A percentile compares a stretch with the other conserved stretches of the same genome.
Evolutionary conservation across 73 alveolate species (phyloP).

Genomic region (Blepharisma stoltei): DNA sequence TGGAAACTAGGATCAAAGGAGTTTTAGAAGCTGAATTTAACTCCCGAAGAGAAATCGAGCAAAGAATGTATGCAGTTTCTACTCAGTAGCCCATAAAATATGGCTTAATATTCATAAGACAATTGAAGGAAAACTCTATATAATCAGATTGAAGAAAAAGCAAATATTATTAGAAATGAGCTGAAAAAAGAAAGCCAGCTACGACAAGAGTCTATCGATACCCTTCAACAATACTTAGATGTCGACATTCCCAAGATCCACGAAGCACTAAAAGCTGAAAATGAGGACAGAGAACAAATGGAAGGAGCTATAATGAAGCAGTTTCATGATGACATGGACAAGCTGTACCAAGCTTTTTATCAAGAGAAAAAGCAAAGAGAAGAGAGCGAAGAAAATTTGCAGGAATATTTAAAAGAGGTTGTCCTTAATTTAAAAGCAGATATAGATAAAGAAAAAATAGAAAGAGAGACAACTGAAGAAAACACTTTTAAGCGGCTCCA

Average conservation of each 20-base stretch:
- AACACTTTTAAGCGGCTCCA: too few species aligned
- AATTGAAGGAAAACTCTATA: too few species aligned
- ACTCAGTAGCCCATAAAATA: too few species aligned
- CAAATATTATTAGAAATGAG: slow-evolving; percentile 19
- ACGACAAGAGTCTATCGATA: slow-evolving; percentile 21
- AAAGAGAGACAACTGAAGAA: slow-evolving; percentile 46
- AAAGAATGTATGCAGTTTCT: too few species aligned
- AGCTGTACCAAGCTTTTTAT: slow-evolving; percentile 35
- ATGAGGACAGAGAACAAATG: slow-evolving; percentile 29
- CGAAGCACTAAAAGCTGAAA: slow-evolving; percentile 27
- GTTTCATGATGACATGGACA: slow-evolving; percentile 30
- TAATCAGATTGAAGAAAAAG: slow-evolving; percentile 28
- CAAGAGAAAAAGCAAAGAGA: slow-evolving; percentile 30
- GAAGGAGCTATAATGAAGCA: slow-evolving; percentile 45
- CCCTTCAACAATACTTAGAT: slow-evolving; percentile 18
- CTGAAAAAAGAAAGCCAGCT: slow-evolving; percentile 15
- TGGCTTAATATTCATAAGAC: too few species aligned
- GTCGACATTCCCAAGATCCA: slow-evolving; percentile 26
- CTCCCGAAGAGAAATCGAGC: slow-evolving; percentile 28
- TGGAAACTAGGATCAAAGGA: neutral
- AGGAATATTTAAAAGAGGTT: slow-evolving; percentile 37
- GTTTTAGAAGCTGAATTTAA: slow-evolving; percentile 18
- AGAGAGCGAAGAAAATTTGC: slow-evolving; percentile 44
- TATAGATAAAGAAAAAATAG: slow-evolving; percentile 37
- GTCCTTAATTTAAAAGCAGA: slow-evolving; percentile 32